phyloP scores from a whole-genome alignment of 148 eudicot species.

The Chenopodium quinoa region DNA sequence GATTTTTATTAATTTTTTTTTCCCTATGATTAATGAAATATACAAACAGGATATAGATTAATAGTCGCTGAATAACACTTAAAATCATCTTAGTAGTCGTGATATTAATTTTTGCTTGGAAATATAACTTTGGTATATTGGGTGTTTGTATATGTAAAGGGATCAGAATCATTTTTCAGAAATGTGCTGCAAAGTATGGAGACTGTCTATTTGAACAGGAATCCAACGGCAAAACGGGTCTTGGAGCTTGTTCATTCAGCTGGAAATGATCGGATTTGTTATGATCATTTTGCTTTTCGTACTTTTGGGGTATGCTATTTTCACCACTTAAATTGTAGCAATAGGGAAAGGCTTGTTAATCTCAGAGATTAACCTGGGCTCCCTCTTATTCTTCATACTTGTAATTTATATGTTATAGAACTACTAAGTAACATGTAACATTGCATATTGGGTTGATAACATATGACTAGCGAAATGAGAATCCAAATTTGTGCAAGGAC shows the following conservation, averaged over 20 bases:
- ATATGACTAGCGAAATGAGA: neutral
- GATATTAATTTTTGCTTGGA: neutral
- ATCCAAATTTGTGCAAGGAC: neutral
- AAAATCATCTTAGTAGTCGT: neutral
- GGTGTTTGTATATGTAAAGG: constrained; percentile 39
- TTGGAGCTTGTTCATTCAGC: constrained; percentile 74
- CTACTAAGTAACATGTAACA: neutral
- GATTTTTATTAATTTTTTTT: too few relatives aligned
- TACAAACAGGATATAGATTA: too few relatives aligned
- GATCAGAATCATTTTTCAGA: constrained; percentile 83
- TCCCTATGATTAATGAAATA: too few relatives aligned
- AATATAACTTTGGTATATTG: neutral
- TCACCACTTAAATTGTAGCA: neutral
- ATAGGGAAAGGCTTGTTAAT: neutral
- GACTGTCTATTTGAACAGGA: constrained; percentile 66
- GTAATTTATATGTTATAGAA: too few relatives aligned
- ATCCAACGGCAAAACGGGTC: constrained; percentile 84
- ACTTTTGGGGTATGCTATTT: constrained; percentile 77
- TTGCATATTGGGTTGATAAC: neutral
- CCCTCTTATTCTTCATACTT: too few relatives aligned
- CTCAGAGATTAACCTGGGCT: too few relatives aligned
- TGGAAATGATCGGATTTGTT: constrained; percentile 57
- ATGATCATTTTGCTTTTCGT: constrained; percentile 93
- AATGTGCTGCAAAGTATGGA: constrained; percentile 70
- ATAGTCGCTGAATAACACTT: neutral